A percentile compares a stretch with the other conserved stretches of the same genome.
Evolutionary conservation across 176 grass and related monocot species (phyloP).

Genomic region (Oryza brachyantha): DNA sequence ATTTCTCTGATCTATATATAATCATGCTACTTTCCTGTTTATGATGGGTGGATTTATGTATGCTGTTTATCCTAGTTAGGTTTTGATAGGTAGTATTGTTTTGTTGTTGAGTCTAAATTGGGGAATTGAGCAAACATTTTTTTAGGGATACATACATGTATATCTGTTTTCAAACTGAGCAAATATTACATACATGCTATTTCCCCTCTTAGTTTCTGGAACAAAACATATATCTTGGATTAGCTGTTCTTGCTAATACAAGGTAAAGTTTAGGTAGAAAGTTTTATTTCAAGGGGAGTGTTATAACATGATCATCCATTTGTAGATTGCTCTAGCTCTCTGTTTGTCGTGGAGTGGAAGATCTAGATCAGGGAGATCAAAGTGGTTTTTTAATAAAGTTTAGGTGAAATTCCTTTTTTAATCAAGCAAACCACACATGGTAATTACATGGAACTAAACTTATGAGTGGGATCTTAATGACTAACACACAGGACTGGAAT

Average conservation of each 20-base stretch:
- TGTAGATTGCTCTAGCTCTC: conserved; percentile 24
- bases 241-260: neutral
- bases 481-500: neutral
- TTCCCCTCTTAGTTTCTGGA: neutral
- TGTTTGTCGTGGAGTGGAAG: conserved; percentile 36
- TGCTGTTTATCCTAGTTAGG: too few species aligned
- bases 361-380: conserved; percentile 33
- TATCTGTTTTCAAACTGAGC: neutral
- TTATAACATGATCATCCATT: conserved; percentile 14
- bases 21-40: neutral
- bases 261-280: neutral
- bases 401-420: neutral
- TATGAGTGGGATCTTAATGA: neutral
- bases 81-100: neutral
- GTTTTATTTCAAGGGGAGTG: neutral
- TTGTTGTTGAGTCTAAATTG: neutral
- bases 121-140: neutral
- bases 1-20: conserved; percentile 18
- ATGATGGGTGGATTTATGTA: neutral
- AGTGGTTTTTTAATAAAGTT: neutral
- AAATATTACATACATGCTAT: neutral
- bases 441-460: conserved; percentile 26
- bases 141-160: neutral
- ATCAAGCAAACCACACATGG: neutral
- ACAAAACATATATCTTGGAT: neutral